Conservation (phyloP, 768 basidiomycete genomes). For the Tricholoma saponaceum region DNA sequence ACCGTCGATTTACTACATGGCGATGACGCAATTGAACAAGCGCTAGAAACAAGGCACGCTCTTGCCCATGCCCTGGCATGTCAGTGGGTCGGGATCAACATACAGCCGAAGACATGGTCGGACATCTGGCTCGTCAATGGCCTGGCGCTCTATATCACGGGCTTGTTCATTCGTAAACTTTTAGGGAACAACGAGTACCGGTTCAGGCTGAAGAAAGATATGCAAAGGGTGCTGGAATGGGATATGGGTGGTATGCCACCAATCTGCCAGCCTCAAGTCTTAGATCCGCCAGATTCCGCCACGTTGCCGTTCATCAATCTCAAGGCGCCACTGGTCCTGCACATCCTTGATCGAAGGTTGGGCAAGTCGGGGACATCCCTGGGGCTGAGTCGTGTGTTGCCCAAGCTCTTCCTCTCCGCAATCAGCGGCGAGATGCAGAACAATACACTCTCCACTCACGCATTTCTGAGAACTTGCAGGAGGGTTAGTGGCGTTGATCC, state of each 20-base stretch:
- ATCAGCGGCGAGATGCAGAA: slow-evolving; percentile 86
- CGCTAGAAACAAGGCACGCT: slow-evolving; percentile 82
- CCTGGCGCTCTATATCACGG: slow-evolving; percentile 85
- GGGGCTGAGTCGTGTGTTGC: slow-evolving; percentile 90
- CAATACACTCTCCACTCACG: slow-evolving; percentile 84
- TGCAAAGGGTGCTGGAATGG: slow-evolving; percentile 84
- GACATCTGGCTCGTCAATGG: slow-evolving; percentile 98
- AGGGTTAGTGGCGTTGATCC: slow-evolving; percentile 93
- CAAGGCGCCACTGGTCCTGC: slow-evolving; percentile 93
- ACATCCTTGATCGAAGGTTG: slow-evolving; percentile 90
- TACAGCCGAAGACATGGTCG: slow-evolving; percentile 88
- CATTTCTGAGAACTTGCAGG: slow-evolving; percentile 86
- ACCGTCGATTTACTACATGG: slow-evolving; percentile 82
- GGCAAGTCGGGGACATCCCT: slow-evolving; percentile 95
- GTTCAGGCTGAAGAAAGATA: slow-evolving; percentile 92
- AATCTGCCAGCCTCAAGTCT: slow-evolving; percentile 84
- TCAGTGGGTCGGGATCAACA: slow-evolving; percentile 97
- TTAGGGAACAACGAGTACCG: slow-evolving; percentile 97
- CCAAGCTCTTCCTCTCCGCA: slow-evolving; percentile 91
- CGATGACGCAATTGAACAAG: slow-evolving; percentile 89
- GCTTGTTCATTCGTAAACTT: slow-evolving; percentile 79
- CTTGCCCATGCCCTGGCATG: slow-evolving; percentile 87
- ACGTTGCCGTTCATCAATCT: slow-evolving; percentile 87
- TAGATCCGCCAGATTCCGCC: slow-evolving; percentile 80
- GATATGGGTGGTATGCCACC: slow-evolving; percentile 90